Evolutionary conservation across 2,329 filamentous ascomycete genomes (phyloP).

Genomic region (Fusarium nematophilum): DNA sequence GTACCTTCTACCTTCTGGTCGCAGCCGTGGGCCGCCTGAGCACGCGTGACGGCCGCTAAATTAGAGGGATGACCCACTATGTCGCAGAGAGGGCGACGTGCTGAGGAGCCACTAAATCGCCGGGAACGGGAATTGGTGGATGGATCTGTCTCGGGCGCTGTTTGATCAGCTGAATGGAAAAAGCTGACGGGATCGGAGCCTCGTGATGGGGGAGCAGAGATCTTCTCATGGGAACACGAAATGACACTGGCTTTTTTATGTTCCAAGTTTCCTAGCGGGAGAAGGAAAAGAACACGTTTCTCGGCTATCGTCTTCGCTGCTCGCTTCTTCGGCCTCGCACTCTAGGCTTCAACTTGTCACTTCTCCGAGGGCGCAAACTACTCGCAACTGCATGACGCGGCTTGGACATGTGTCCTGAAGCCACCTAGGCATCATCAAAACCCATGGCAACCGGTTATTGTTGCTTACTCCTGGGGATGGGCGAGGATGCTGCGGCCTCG

Average conservation of each 20-base stretch:
- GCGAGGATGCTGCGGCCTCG: no score
- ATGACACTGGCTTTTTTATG: conserved; percentile 11
- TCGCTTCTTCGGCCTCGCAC: no score
- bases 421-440: background rate
- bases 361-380: no score
- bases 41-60: conserved; percentile 20
- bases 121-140: background rate
- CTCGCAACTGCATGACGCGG: background rate
- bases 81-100: background rate
- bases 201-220: conserved; percentile 22
- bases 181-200: no score
- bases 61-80: conserved; percentile 16
- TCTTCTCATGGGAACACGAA: background rate
- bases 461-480: no score
- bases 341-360: no score
- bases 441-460: conserved; percentile 3
- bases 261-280: no score
- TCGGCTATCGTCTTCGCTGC: background rate
- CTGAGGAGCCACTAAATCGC: conserved; percentile 12
- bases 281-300: conserved; percentile 14
- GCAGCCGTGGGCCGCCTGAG: conserved; percentile 6
- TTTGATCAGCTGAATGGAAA: conserved; percentile 29
- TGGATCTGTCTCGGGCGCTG: conserved; percentile 3
- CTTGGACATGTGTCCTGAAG: conserved; percentile 1
- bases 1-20: no score